Evolutionary conservation across 257 asterid species (phyloP), one percentile per base, ranked within the genome.

Genomic region (Plantago major): DNA sequence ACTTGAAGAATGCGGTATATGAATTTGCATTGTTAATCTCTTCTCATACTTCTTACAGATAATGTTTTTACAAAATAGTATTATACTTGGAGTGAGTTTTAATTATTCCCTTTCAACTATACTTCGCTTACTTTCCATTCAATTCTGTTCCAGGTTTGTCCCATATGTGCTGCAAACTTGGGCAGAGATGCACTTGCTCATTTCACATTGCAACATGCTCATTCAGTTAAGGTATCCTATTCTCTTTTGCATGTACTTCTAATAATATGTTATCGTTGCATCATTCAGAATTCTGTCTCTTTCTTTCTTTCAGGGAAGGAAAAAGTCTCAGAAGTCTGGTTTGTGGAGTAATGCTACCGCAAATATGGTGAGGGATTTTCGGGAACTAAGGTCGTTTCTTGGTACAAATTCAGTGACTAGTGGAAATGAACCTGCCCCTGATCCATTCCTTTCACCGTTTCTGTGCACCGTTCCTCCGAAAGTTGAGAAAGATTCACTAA

Each of bases 141-240:
- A 30, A 48, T 58, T 55, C 46, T 50, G 3, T 67, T 61, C 47
- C 77, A 89, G 96, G 96, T 89, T 46, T 89, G 96, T 75, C 95
- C 96, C 49, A 84, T 89, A 42, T 89, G 96, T 61, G 96, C 96
- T 38, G 95, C 93, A 11, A 84, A 74, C 71, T 71, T 89, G 22
- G 96, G 94, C 18, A 82, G 71, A 76, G 95, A 89, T 52, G 74
- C 96, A 14, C 68, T 78, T 0, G 74, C 70, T 3, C 96, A 89
- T 74, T 86, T 89, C 77, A 76, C 72, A 0, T 63, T 76, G 65
- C 95, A 86, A 54, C 96, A 89, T 55, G 78, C 83, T 42, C 87
- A 86, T 52, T 86, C 90, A 15, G 77, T 86, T 4, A 89, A 86
- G 95, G 96, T 84, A 66, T 10, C 37, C 37, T 30, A 30, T 54